Conservation (phyloP, 371 early-diverging fungal species). For the Rhizopus arrhizus region DNA sequence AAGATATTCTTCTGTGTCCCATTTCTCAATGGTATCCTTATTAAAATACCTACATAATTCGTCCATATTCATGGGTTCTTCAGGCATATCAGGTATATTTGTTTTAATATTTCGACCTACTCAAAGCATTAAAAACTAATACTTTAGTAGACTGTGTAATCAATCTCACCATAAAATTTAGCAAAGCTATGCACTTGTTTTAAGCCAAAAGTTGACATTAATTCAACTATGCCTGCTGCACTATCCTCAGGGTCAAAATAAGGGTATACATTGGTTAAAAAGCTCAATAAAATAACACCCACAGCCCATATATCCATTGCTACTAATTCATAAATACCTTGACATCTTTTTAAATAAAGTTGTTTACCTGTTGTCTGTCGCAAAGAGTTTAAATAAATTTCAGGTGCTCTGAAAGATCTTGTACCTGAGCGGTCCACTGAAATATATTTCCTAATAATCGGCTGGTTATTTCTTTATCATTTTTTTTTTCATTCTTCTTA, state of each 20-base stretch:
- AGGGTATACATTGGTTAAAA: conserved; percentile 84
- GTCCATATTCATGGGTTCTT: conserved; percentile 30
- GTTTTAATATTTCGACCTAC: conserved; percentile 54
- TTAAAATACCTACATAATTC: conserved; percentile 11
- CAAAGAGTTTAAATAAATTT: conserved; percentile 83
- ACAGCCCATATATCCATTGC: conserved; percentile 93
- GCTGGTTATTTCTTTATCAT: conserved; percentile 4
- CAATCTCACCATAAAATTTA: conserved; percentile 46
- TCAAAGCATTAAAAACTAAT: not conserved
- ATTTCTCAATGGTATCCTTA: conserved; percentile 7
- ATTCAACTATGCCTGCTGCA: conserved; percentile 84
- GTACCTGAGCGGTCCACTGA: conserved; percentile 97
- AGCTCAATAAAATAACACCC: conserved; percentile 85
- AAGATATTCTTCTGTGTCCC: conserved; percentile 31
- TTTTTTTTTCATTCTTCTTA: conserved; percentile 17
- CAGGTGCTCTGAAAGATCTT: conserved; percentile 97
- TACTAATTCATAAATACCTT: conserved; percentile 18
- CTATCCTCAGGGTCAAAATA: conserved; percentile 91
- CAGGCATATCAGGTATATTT: conserved; percentile 59
- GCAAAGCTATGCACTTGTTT: conserved; percentile 75
- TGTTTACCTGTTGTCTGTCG: conserved; percentile 78
- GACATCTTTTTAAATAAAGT: not conserved
- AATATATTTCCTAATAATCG: conserved; percentile 62
- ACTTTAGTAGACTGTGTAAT: not conserved
- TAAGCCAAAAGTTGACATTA: conserved; percentile 84